These are phyloP conservation scores for Salinomyces thailandicus DNA, from an alignment of 2,329 filamentous ascomycete species.

Conservation along the genomic window DNA sequence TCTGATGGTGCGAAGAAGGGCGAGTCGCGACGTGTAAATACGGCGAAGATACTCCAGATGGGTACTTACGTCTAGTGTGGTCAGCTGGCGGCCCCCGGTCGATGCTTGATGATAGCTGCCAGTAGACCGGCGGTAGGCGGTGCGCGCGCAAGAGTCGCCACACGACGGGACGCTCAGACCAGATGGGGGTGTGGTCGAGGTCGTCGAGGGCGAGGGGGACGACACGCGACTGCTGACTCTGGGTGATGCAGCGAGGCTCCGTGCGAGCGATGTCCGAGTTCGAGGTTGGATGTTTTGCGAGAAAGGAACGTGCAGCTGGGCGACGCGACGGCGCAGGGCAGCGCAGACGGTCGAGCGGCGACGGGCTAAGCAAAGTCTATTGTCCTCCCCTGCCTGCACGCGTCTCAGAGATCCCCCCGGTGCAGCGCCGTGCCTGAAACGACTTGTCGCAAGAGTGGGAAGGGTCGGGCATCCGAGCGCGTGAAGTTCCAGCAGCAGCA, in stretches of 20 bases:
- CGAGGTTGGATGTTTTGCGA: slow-evolving; percentile 1
- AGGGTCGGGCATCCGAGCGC: not conserved
- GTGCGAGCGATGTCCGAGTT: slow-evolving; percentile 5
- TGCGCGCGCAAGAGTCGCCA: not conserved
- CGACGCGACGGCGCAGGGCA: not conserved
- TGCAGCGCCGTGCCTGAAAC: not conserved
- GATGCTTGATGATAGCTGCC: slow-evolving; percentile 1
- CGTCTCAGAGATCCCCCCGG: too few relatives aligned
- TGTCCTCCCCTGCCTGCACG: too few relatives aligned
- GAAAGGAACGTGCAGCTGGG: slow-evolving; percentile 1
- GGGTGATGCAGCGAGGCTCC: not conserved
- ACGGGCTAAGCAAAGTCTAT: not conserved
- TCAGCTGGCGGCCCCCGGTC: not conserved
- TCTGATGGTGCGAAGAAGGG: not conserved
- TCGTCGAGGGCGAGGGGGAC: not conserved
- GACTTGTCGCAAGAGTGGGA: not conserved
- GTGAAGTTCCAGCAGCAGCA: not conserved
- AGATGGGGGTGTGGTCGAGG: not conserved
- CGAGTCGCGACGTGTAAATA: slow-evolving; percentile 4
- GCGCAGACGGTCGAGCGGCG: not conserved
- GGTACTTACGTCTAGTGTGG: slow-evolving; percentile 7
- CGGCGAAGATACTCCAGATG: slow-evolving; percentile 3
- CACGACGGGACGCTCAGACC: slow-evolving; percentile 2
- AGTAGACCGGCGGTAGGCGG: not conserved
- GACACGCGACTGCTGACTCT: not conserved